Conservation (phyloP, 2,329 filamentous ascomycete species). For the Fusarium protoensiforme region DNA sequence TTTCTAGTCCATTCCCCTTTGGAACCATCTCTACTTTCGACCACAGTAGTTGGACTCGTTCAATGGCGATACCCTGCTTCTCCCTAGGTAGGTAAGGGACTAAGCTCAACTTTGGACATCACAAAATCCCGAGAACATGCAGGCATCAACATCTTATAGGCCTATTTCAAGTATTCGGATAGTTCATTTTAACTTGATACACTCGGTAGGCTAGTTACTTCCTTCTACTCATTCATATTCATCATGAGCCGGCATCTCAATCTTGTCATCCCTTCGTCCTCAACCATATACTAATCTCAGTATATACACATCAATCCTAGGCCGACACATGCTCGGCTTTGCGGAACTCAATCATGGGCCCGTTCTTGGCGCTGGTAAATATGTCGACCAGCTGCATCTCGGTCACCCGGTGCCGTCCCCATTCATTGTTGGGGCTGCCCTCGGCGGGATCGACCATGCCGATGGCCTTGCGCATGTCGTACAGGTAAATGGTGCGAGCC, state of each 20-base stretch:
- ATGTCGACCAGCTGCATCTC: slow-evolving; percentile 80
- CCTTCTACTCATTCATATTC: neutral
- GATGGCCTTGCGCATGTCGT: slow-evolving; percentile 66
- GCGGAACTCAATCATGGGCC: slow-evolving; percentile 73
- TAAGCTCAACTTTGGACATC: too few species aligned
- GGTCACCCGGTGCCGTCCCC: slow-evolving; percentile 63
- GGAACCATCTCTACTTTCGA: neutral
- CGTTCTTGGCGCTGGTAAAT: slow-evolving; percentile 79
- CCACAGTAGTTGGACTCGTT: neutral
- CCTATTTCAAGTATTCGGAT: neutral
- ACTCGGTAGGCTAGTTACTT: neutral
- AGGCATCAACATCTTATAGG: neutral
- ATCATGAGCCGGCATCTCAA: neutral
- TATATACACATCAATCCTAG: neutral
- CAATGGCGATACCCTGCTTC: neutral
- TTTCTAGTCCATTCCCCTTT: too few species aligned
- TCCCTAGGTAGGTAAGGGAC: neutral
- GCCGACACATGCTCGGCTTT: slow-evolving; percentile 38
- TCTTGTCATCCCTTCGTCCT: neutral
- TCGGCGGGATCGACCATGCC: slow-evolving; percentile 64
- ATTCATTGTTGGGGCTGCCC: slow-evolving; percentile 60
- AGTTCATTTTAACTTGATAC: neutral
- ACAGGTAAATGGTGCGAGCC: slow-evolving; percentile 69
- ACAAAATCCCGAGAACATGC: neutral
- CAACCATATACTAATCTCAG: neutral